These are phyloP conservation scores for Pseudocercospora fuligena DNA, from an alignment of 2,329 filamentous ascomycete genomes.

Conservation along the genomic window DNA sequence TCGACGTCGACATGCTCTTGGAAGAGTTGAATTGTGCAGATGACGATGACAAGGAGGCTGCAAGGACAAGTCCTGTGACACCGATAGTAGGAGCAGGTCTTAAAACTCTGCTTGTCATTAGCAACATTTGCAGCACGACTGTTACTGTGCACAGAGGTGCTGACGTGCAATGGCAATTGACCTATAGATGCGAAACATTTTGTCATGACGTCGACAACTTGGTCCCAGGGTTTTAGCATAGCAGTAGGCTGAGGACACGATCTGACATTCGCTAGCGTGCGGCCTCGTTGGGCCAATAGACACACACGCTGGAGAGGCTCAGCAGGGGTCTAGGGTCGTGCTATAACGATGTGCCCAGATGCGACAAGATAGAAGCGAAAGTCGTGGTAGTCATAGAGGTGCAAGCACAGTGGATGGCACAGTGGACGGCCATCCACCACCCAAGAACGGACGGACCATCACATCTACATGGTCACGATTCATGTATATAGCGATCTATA, in stretches of 20 bases:
- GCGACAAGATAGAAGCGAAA: neutral
- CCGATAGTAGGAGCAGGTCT: conserved; percentile 23
- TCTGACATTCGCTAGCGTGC: neutral
- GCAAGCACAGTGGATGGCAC: neutral
- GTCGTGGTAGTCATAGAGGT: neutral
- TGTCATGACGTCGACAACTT: conserved; percentile 5
- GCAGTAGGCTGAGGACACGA: neutral
- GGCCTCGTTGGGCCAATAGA: neutral
- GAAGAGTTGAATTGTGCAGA: conserved; percentile 8
- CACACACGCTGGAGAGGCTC: neutral
- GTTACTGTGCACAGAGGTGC: neutral
- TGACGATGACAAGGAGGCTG: conserved; percentile 13
- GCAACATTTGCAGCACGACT: conserved; percentile 6
- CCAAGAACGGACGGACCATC: neutral
- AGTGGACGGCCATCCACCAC: neutral
- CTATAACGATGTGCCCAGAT: neutral
- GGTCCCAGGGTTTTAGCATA: neutral
- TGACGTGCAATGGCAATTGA: neutral
- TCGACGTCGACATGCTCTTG: conserved; percentile 13
- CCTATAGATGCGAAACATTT: neutral
- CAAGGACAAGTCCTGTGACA: conserved; percentile 25
- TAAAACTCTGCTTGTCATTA: conserved; percentile 17
- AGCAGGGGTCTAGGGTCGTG: neutral
- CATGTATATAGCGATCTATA: conserved; percentile 6
- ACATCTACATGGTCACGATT: neutral